Conservation (phyloP, 2,329 filamentous ascomycete species). For the Rhinocladiella similis region DNA sequence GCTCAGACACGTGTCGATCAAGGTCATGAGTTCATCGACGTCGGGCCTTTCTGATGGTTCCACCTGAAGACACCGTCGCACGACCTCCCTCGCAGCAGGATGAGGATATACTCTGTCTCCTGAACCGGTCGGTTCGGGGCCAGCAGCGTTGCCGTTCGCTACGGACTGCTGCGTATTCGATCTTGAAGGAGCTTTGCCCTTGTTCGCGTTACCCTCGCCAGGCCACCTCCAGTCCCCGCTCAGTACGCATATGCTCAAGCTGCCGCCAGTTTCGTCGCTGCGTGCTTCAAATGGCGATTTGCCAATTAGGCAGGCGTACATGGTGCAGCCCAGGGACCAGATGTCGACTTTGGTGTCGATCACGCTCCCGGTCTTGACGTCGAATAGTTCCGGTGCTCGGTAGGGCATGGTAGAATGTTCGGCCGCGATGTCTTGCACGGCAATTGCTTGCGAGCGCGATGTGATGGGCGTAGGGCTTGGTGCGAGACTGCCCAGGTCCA, state of each 20-base stretch:
- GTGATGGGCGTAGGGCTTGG: slow-evolving; percentile 87
- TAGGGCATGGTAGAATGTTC: slow-evolving; percentile 99
- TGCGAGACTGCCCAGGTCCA: slow-evolving; percentile 93
- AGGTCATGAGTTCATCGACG: slow-evolving; percentile 75
- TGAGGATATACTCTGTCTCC: slow-evolving; percentile 62
- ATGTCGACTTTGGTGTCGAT: slow-evolving; percentile 98
- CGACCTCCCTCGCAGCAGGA: slow-evolving; percentile 80
- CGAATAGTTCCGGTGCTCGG: slow-evolving; percentile 94
- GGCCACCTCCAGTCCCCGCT: slow-evolving; percentile 97
- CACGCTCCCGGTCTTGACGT: slow-evolving; percentile 88
- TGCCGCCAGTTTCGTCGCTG: slow-evolving; percentile 93
- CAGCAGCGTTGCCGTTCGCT: slow-evolving; percentile 33
- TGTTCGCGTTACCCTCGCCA: slow-evolving; percentile 70
- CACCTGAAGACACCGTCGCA: slow-evolving; percentile 80
- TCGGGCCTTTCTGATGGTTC: slow-evolving; percentile 87
- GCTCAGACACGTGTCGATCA: slow-evolving; percentile 71
- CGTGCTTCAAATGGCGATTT: slow-evolving; percentile 97
- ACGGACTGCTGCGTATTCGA: slow-evolving; percentile 23
- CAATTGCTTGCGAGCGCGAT: slow-evolving; percentile 83
- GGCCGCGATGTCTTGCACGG: slow-evolving; percentile 89
- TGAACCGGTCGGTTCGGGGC: slow-evolving; percentile 31
- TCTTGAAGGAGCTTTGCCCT: slow-evolving; percentile 49
- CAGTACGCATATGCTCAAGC: slow-evolving; percentile 85
- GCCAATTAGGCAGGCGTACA: slow-evolving; percentile 93
- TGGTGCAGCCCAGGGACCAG: slow-evolving; percentile 95